A percentile compares a stretch with the other conserved stretches of the same genome.
Evolutionary conservation across 2,329 filamentous ascomycete genomes (phyloP).

Genomic region (Fonsecaea monophora): DNA sequence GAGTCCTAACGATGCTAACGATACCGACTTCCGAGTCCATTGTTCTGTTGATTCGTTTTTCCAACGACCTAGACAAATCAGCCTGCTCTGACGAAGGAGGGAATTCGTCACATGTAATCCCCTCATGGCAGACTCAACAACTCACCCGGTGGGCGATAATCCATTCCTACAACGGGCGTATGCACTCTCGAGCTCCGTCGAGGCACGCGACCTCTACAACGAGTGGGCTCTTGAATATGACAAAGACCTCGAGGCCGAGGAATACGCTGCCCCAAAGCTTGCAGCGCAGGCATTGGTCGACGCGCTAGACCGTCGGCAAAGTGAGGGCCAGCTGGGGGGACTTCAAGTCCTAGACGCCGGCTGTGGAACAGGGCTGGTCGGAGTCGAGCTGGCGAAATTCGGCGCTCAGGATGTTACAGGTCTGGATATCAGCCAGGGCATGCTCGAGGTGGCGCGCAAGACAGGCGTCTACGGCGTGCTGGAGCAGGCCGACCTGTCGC

Average conservation of each 20-base stretch:
- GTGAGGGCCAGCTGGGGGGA: constrained; percentile 29
- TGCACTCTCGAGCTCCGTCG: constrained; percentile 45
- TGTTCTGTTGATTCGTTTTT: no score
- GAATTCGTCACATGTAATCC: background rate
- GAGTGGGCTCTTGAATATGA: constrained; percentile 57
- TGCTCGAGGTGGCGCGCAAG: constrained; percentile 60
- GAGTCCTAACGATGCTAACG: no score
- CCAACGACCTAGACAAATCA: background rate
- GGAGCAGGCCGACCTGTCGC: constrained; percentile 56
- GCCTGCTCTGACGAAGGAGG: background rate
- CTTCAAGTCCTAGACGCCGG: constrained; percentile 60
- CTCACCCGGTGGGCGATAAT: constrained; percentile 35
- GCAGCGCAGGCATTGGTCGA: constrained; percentile 45
- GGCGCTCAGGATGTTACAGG: constrained; percentile 59
- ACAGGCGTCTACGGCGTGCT: constrained; percentile 58
- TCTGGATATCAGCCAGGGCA: constrained; percentile 60
- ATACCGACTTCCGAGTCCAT: no score
- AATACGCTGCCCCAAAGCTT: constrained; percentile 52
- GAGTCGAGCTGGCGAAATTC: constrained; percentile 53
- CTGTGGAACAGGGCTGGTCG: constrained; percentile 64
- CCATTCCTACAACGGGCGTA: constrained; percentile 49
- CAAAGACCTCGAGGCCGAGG: constrained; percentile 49
- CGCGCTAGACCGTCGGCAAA: background rate
- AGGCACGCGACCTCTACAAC: constrained; percentile 53
- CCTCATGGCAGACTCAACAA: background rate